These are phyloP conservation scores for Sordariomycetes sp. DNA, from an alignment of 2,329 filamentous ascomycete genomes.

Conservation along the genomic window DNA sequence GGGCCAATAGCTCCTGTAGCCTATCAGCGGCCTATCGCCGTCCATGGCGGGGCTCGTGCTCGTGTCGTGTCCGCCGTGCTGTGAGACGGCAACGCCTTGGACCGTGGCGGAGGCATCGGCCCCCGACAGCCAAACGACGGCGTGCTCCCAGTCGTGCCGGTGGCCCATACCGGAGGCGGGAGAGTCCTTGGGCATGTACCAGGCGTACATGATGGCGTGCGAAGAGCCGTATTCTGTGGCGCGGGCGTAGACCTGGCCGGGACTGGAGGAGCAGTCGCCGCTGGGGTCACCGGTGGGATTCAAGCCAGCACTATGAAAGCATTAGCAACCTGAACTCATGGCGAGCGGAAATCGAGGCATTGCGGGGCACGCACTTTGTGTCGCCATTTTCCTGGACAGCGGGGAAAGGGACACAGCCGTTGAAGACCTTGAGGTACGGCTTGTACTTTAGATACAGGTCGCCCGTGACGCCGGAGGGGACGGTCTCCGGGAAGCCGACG, in stretches of 20 bases:
- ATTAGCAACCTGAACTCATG: background rate
- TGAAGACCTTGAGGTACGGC: conserved; percentile 28
- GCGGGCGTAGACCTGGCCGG: conserved; percentile 27
- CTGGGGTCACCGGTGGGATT: conserved; percentile 16
- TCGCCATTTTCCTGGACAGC: conserved; percentile 47
- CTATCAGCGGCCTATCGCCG: conserved; percentile 14
- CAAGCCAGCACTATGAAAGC: conserved; percentile 20
- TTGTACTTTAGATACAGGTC: conserved; percentile 17
- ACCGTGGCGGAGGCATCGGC: conserved; percentile 17
- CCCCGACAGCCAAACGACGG: conserved; percentile 20
- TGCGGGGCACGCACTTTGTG: conserved; percentile 32
- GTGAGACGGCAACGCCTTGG: conserved; percentile 23
- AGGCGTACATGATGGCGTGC: conserved; percentile 28
- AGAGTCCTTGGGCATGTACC: conserved; percentile 35
- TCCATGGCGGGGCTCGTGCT: conserved; percentile 9
- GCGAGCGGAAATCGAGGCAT: background rate
- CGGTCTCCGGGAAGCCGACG: conserved; percentile 13
- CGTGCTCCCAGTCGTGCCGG: conserved; percentile 28
- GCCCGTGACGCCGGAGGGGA: conserved; percentile 14
- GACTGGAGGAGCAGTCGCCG: conserved; percentile 20
- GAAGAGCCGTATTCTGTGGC: conserved; percentile 15
- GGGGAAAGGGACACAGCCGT: conserved; percentile 53
- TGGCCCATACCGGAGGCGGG: conserved; percentile 19
- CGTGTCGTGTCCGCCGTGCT: conserved; percentile 17
- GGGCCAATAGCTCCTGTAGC: conserved; percentile 19